Base-by-base conservation (phyloP, 2,329 filamentous ascomycete species). In the Phialophora expanda region DNA sequence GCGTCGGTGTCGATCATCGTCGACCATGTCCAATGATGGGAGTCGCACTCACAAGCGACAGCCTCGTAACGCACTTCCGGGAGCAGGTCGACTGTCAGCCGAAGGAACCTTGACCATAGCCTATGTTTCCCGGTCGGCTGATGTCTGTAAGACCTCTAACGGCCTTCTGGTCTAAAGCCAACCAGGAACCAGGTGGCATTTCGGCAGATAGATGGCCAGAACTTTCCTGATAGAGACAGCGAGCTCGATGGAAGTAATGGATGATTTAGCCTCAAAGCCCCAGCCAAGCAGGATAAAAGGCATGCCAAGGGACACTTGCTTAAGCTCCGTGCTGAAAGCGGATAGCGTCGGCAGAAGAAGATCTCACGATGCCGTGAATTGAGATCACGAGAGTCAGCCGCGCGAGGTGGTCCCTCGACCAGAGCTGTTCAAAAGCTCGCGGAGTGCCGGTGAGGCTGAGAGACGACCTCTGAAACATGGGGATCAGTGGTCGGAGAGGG, bases 201-300 rank as follows among this genome's bases (percentile, higher is more conserved):
- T 20, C 56, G 56, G 56, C 17, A 48, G 38, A 50, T 50, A 51
- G 24, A 28, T 53, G 28, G 30, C 20, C n/a, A 12, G 9, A 11
- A 34, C 9, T 61, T 38, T 57, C 48, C 46, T 26, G 30, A 34
- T 14, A 14, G 34, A 30, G 53, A 55, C 28, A 34, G 53, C 28
- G 28, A 55, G 53, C 26, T 34, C 26, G 26, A 51, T 28, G 30
- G 28, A 41, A 61, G 20, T 2, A 26, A 20, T n/a, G 28, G 30
- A 24, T 12, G 14, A 46, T 56, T 62, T 62, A 62, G 59, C 59
- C 59, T 62, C 51, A 62, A 46, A 41, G 50, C 48, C 7, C n/a
- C 14, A 48, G 59, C 59, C 59, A 62, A 62, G 59, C 59, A 56
- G 59, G 59, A 44, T 62, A 62, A 62, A 56, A 56, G 50, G 8